Base-by-base conservation (phyloP, 345 rosid species). In the Anastatica hierochuntica region DNA sequence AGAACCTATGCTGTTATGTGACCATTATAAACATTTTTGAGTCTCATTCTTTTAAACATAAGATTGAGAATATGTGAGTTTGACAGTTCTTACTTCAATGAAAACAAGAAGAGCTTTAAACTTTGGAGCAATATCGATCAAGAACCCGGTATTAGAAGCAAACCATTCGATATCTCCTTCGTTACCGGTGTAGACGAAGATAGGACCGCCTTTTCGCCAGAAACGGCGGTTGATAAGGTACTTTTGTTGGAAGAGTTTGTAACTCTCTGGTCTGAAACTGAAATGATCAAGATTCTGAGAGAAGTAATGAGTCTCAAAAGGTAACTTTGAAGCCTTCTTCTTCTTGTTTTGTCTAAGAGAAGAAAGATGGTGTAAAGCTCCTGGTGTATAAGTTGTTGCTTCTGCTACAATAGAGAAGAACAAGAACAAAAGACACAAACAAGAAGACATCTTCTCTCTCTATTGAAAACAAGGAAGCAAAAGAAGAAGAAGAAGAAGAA, bases 91-190 rank as follows among this genome's bases (percentile, higher is more conserved):
- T 77, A 87, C 95, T 67, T 83, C 95, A 41, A 83, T 81, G 77
- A 80, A 87, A 56, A 87, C 79, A 36, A 83, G 69, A 67, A 81
- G 81, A 68, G 96, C 92, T 2, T 29, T 35, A 75, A 87, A 87
- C 75, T 72, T 81, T 61, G 92, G 92, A 72, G 94, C 89, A 74
- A 76, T 76, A 64, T 87, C 96, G 1, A 68, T 75, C 77, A 87
- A 53, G 70, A 87, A 83, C 15, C 94, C 96, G n/a, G 84, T 73
- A 62, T 86, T 86, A 35, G 79, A 64, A 55, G 89, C 87, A 74
- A 81, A 81, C 87, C 94, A 87, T 23, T 83, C 96, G 29, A 87
- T 79, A 66, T 79, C 73, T 43, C 86, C 96, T 76, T 87, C 96
- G 63, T 83, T 83, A 8, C 87, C 94, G 7, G 86, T 79, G 73